A percentile compares a stretch with the other conserved stretches of the same genome.
Conservation (phyloP, 176 grass and related monocot species). For the Ananas comosus region DNA sequence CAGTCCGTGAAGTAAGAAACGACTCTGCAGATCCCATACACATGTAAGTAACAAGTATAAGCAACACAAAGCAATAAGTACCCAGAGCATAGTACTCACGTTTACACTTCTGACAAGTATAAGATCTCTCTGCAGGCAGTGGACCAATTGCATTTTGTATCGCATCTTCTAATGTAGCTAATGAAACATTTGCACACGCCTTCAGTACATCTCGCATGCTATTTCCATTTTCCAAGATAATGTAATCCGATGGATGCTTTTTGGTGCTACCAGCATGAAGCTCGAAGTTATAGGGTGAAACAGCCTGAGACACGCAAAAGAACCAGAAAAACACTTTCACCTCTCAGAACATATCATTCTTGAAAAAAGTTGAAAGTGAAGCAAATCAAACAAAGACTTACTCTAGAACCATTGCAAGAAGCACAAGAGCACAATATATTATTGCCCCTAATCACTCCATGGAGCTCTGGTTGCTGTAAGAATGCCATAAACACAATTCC, state of each 20-base stretch:
- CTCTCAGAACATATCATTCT: neutral
- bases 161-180: conserved; percentile 43
- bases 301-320: conserved; percentile 28
- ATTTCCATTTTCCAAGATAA: conserved; percentile 57
- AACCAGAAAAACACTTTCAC: neutral
- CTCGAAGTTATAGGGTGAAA: conserved; percentile 61
- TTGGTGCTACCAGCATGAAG: conserved; percentile 73
- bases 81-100: conserved; percentile 15
- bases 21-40: conserved; percentile 19
- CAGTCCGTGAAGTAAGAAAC: conserved; percentile 28
- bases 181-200: conserved; percentile 28
- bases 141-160: conserved; percentile 42
- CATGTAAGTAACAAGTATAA: conserved; percentile 4
- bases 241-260: conserved; percentile 63
- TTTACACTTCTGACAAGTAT: conserved; percentile 42
- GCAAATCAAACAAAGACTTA: conserved; percentile 13
- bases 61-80: neutral
- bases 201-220: conserved; percentile 51
- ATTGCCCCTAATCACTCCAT: conserved; percentile 40
- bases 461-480: conserved; percentile 45
- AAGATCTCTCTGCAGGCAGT: conserved; percentile 30
- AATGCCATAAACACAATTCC: conserved; percentile 30
- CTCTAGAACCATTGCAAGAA: conserved; percentile 49
- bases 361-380: neutral
- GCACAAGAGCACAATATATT: conserved; percentile 57